Conservation (phyloP, 345 rosid genomes). For the Boechera stricta region DNA sequence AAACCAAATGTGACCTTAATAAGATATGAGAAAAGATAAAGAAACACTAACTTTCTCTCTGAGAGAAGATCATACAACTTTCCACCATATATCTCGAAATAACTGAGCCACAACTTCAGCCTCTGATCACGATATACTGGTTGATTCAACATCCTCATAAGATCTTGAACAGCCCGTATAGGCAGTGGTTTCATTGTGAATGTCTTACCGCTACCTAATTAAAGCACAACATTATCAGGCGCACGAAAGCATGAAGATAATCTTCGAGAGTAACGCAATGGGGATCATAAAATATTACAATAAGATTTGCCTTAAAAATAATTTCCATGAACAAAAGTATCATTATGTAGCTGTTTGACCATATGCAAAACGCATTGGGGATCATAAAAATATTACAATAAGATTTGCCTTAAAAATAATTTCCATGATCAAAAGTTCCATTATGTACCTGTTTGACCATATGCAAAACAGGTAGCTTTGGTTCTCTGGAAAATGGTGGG, state of each 20-base stretch:
- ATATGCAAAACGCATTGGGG: conserved; percentile 81
- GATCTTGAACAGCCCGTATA: conserved; percentile 81
- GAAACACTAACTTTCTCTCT: conserved; percentile 79
- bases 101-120: conserved; percentile 96
- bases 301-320: background rate
- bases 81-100: conserved; percentile 97
- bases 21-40: conserved; percentile 24
- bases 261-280: background rate
- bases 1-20: conserved; percentile 2
- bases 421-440: conserved; percentile 10
- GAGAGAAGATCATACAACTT: conserved; percentile 90
- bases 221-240: conserved; percentile 25
- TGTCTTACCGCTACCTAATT: conserved; percentile 96
- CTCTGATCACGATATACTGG: conserved; percentile 82
- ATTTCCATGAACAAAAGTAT: conserved; percentile 10
- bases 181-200: conserved; percentile 99
- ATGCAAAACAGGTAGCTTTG: conserved; percentile 99
- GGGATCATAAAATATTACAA: conserved; percentile 7
- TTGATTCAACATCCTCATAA: conserved; percentile 84
- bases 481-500: conserved; percentile 91
- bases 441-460: conserved; percentile 94
- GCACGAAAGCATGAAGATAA: conserved; percentile 15
- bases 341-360: conserved; percentile 90
- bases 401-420: background rate
- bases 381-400: conserved; percentile 10